Base-by-base conservation (phyloP, 208 protist species). In the Porcisia hertigi region DNA sequence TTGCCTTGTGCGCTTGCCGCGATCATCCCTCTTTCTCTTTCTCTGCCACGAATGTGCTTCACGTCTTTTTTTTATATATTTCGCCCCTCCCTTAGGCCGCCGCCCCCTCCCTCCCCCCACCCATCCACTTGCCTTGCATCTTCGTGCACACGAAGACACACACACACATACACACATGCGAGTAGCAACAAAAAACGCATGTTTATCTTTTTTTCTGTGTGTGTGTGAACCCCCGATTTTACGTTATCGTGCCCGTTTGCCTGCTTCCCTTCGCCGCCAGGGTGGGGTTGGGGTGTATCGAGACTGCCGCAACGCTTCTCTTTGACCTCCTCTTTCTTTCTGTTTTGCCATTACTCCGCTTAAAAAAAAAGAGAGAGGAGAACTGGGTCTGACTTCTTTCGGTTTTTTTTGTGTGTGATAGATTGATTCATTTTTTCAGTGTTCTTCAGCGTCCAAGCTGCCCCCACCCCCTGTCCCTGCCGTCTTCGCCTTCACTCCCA, bases 11-110 rank as follows among this genome's bases (percentile, higher is more conserved):
- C n/a, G 4, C 2, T 3, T 65, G 60, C 60, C 14, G 16, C 1
- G 34, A 25, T 18, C 14, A 9, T 14, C 18, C 60, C 43, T 23
- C 18, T n/a, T 39, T 43, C 60, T 25, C 60, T 1, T 36, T 43
- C 12, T 45, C 25, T 25, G 53, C 53, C n/a, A 23, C 53, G 18
- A 23, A 57, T 25, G 20, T 57, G 53, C 60, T 45, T 77, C 49
- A 25, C 55, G 59, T 76, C 58, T 41, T 55, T 62, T 67, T 55
- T 43, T 75, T 71, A 49, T 72, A 30, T 30, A 30, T 30, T 30
- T 30, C 30, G 0, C 30, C 30, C 30, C 30, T 66, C 34, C 70
- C 30, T 16, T 9, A 69, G 41, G 52, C n/a, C 64, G 5, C 23
- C 36, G 25, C 30, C 34, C 43, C 20, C 0, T 20, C 0, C 64